These are phyloP conservation scores for Gliomastix tumulicola DNA, from an alignment of 2,329 filamentous ascomycete species.

Conservation along the genomic window DNA sequence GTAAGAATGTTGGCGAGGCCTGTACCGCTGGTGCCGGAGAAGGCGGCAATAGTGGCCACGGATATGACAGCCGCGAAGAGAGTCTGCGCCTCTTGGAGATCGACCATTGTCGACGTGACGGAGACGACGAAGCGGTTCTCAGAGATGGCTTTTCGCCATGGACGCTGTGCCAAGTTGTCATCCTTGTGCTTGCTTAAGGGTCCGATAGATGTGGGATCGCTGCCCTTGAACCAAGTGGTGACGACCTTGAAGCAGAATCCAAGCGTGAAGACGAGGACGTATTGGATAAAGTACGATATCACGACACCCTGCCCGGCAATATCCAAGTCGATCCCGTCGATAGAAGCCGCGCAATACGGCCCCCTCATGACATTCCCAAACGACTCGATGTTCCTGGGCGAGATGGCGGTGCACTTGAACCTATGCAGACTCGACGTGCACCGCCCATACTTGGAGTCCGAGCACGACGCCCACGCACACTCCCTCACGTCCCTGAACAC, in stretches of 20 bases:
- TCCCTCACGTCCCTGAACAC: background rate
- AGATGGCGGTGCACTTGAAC: background rate
- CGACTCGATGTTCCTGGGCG: background rate
- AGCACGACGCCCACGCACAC: background rate
- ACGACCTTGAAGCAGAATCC: background rate
- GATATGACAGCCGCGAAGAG: background rate
- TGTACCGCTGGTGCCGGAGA: background rate
- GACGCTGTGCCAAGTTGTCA: too few species aligned
- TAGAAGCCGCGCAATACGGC: background rate
- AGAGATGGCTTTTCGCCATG: background rate
- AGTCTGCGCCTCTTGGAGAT: constrained; percentile 11
- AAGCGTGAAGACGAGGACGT: background rate
- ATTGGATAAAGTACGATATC: background rate
- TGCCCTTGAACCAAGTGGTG: background rate
- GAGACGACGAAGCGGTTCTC: background rate
- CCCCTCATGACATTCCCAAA: background rate
- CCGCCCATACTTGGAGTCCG: background rate
- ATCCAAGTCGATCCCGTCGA: constrained; percentile 3
- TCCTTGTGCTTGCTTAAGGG: too few species aligned
- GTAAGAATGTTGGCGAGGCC: background rate
- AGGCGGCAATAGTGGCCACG: background rate
- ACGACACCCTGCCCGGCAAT: constrained; percentile 8
- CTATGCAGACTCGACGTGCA: background rate
- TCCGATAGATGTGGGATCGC: too few species aligned
- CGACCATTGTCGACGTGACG: background rate